Conservation (phyloP, 805 yeast species). For the Monosporozyma siamensis region DNA sequence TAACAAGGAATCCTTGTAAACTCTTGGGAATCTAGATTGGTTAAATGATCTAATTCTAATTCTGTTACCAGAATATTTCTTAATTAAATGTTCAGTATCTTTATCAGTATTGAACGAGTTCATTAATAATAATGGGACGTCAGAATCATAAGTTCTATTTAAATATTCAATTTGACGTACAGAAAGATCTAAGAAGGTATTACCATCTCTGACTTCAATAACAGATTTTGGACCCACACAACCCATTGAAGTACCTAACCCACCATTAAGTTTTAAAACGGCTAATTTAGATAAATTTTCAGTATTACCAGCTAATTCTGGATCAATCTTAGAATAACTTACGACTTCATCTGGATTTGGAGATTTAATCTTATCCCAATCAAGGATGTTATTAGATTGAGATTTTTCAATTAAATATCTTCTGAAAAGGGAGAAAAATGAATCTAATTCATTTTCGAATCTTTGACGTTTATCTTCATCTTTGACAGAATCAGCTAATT, state of each 20-base stretch:
- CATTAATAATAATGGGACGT: slow-evolving; percentile 94
- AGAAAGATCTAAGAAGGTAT: slow-evolving; percentile 88
- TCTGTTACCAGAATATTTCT: slow-evolving; percentile 94
- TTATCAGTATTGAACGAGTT: slow-evolving; percentile 93
- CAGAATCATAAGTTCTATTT: slow-evolving; percentile 81
- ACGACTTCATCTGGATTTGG: slow-evolving; percentile 87
- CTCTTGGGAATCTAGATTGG: slow-evolving; percentile 96
- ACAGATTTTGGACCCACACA: slow-evolving; percentile 95
- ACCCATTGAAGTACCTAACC: slow-evolving; percentile 98
- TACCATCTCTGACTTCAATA: slow-evolving; percentile 97
- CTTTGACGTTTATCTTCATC: slow-evolving; percentile 40
- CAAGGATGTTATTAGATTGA: slow-evolving; percentile 52
- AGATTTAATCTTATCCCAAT: slow-evolving; percentile 93
- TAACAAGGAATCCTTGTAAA: slow-evolving; percentile 86
- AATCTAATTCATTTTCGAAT: slow-evolving; percentile 79
- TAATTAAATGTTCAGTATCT: slow-evolving; percentile 90
- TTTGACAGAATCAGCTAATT: slow-evolving; percentile 71
- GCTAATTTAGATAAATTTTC: slow-evolving; percentile 70
- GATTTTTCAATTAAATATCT: slow-evolving; percentile 87
- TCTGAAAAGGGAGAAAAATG: slow-evolving; percentile 87
- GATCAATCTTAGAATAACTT: slow-evolving; percentile 46
- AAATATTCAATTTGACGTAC: slow-evolving; percentile 96
- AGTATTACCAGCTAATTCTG: slow-evolving; percentile 10
- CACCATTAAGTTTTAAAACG: slow-evolving; percentile 94
- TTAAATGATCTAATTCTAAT: slow-evolving; percentile 91